A percentile compares a stretch with the other conserved stretches of the same genome.
Conservation (phyloP, 1,284 basidiomycete genomes). For the Cryptococcus jaspeensis region DNA sequence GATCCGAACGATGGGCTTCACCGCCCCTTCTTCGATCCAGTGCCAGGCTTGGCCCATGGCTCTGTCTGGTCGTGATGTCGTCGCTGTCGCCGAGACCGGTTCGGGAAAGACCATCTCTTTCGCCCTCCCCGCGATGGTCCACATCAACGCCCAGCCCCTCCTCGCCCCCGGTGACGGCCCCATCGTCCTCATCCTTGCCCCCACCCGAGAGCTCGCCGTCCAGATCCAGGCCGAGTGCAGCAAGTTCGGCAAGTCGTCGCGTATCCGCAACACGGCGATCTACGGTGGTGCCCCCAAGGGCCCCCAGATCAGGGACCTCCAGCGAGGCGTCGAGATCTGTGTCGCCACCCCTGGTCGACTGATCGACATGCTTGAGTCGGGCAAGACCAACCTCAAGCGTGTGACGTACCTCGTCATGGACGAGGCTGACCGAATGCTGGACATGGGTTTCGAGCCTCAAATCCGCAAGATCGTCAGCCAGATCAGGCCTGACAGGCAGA, state of each 20-base stretch:
- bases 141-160: slow-evolving; percentile 98
- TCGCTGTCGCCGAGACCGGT: slow-evolving; percentile 95
- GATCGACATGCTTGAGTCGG: slow-evolving; percentile 94
- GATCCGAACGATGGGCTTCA: slow-evolving; percentile 90
- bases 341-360: slow-evolving; percentile 93
- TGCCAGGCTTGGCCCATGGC: slow-evolving; percentile 99
- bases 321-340: slow-evolving; percentile 94
- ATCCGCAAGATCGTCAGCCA: slow-evolving; percentile 97
- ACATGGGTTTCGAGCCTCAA: slow-evolving; percentile 90
- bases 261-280: slow-evolving; percentile 96
- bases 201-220: slow-evolving; percentile 96
- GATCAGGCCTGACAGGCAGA: slow-evolving; percentile 94
- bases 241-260: slow-evolving; percentile 95
- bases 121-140: slow-evolving; percentile 96
- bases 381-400: slow-evolving; percentile 93
- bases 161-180: slow-evolving; percentile 93
- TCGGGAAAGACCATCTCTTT: slow-evolving; percentile 98
- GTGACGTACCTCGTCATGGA: slow-evolving; percentile 99
- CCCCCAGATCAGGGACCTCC: slow-evolving; percentile 94
- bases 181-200: slow-evolving; percentile 93
- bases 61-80: slow-evolving; percentile 86
- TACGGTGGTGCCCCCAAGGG: slow-evolving; percentile 99
- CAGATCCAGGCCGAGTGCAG: slow-evolving; percentile 99
- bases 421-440: slow-evolving; percentile 74
- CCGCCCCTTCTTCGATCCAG: slow-evolving; percentile 87